Percentiles rank a stretch among this genome's conserved stretches.
Evolutionary conservation across 78 protist species (phyloP).

Genomic region (Ministeria vibrans): DNA sequence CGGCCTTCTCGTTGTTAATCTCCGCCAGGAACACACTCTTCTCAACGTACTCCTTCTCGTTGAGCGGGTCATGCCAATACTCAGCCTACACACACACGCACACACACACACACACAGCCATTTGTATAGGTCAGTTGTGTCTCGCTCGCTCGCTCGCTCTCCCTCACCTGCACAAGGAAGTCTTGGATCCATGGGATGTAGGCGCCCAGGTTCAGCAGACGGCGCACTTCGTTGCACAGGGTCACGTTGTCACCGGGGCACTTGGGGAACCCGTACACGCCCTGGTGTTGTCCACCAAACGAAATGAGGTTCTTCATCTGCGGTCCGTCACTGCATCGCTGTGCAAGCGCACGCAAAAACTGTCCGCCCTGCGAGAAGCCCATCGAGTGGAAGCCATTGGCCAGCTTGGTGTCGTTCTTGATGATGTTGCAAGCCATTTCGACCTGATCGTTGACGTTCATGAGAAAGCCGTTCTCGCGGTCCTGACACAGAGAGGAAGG

Average conservation of each 20-base stretch:
- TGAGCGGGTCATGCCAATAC: constrained; percentile 50
- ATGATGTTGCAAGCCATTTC: background rate
- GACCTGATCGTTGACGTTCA: background rate
- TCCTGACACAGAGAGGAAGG: background rate
- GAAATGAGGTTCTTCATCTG: constrained; percentile 42
- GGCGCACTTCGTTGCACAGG: constrained; percentile 34
- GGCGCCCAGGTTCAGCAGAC: constrained; percentile 32
- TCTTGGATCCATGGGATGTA: constrained; percentile 33
- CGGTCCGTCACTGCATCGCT: constrained; percentile 57
- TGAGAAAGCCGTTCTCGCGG: background rate
- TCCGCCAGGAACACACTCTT: constrained; percentile 47
- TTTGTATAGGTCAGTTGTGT: background rate
- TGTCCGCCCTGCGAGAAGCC: constrained; percentile 68
- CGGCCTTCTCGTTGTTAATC: constrained; percentile 40
- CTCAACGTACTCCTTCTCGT: constrained; percentile 20
- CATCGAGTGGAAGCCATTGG: constrained; percentile 52
- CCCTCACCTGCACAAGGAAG: constrained; percentile 28
- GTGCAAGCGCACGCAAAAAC: constrained; percentile 46
- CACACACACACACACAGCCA: too few species aligned
- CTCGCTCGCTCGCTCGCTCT: background rate
- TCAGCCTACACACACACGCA: constrained; percentile 17
- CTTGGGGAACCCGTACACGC: constrained; percentile 40
- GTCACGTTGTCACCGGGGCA: constrained; percentile 37
- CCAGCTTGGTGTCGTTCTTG: constrained; percentile 30
- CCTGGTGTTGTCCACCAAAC: constrained; percentile 5